Percentiles rank a stretch among this genome's conserved stretches.
Evolutionary conservation across 2,329 filamentous ascomycete species (phyloP).

Genomic region (Hymenoscyphus salicellus): DNA sequence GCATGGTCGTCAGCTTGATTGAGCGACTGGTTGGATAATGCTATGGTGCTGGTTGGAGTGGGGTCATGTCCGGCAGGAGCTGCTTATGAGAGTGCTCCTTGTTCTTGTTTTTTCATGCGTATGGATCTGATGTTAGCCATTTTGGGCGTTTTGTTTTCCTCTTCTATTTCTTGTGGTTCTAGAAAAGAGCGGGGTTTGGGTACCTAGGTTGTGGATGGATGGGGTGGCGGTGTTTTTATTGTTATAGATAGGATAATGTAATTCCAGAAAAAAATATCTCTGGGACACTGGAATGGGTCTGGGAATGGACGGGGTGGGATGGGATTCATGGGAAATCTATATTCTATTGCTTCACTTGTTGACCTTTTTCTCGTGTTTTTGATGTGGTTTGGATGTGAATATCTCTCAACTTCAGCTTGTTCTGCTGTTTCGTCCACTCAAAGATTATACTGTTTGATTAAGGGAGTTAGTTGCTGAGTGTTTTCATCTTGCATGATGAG

Average conservation of each 20-base stretch:
- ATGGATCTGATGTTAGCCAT: not conserved
- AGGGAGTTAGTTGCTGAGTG: too few species aligned
- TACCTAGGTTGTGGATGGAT: not conserved
- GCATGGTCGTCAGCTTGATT: not conserved
- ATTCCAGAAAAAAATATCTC: not conserved
- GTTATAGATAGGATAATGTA: not conserved
- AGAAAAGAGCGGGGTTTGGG: not conserved
- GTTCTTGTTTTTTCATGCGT: too few species aligned
- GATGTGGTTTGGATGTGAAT: too few species aligned
- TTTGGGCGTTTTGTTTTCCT: not conserved
- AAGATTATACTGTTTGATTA: too few species aligned
- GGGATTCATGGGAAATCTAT: not conserved
- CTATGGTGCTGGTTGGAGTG: not conserved
- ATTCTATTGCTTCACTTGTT: not conserved
- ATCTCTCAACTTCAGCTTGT: too few species aligned
- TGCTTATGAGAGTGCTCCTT: not conserved
- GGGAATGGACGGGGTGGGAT: not conserved
- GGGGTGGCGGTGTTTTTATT: not conserved
- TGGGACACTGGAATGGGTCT: not conserved
- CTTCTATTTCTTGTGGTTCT: too few species aligned
- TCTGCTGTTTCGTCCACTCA: too few species aligned
- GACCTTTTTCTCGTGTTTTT: too few species aligned
- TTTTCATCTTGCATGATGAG: too few species aligned
- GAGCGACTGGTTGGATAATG: not conserved
- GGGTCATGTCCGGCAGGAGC: constrained; percentile 5